Conservation (phyloP, 2,329 filamentous ascomycete genomes). For the Xylaria digitata region DNA sequence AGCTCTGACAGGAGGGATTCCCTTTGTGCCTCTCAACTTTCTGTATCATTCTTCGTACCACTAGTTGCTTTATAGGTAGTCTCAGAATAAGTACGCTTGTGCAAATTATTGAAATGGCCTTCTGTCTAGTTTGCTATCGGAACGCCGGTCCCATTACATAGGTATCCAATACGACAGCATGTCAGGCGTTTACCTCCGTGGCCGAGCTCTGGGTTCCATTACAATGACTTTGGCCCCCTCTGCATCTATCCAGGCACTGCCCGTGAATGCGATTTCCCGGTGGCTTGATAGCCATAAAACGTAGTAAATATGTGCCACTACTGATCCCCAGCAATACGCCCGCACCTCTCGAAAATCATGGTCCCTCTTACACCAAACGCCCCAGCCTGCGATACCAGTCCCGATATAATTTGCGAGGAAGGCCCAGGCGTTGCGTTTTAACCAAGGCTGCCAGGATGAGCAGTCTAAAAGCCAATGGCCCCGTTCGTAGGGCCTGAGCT, state of each 20-base stretch:
- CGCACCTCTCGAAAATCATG: conserved; percentile 62
- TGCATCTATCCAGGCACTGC: conserved; percentile 74
- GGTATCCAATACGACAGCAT: conserved; percentile 2
- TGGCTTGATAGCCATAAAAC: conserved; percentile 78
- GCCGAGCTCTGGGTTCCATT: conserved; percentile 51
- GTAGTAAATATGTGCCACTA: conserved; percentile 78
- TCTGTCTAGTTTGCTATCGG: neutral
- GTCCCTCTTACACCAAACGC: conserved; percentile 67
- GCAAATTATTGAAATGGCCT: conserved; percentile 2
- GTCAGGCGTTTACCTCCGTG: conserved; percentile 6
- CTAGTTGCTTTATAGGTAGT: conserved; percentile 20
- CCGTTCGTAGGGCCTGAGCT: conserved; percentile 71
- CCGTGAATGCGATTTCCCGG: conserved; percentile 67
- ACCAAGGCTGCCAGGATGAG: conserved; percentile 60
- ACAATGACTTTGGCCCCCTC: conserved; percentile 64
- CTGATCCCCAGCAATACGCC: conserved; percentile 82
- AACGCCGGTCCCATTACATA: conserved; percentile 1
- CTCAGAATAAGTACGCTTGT: neutral
- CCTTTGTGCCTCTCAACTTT: conserved; percentile 13
- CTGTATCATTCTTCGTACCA: conserved; percentile 13
- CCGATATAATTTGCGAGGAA: conserved; percentile 70
- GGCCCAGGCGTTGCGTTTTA: conserved; percentile 68
- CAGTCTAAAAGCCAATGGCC: conserved; percentile 81
- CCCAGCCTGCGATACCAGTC: conserved; percentile 73
- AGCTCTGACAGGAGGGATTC: conserved; percentile 17